Base-by-base conservation (phyloP, 2,329 filamentous ascomycete genomes). In the Macroventuria anomochaeta region DNA sequence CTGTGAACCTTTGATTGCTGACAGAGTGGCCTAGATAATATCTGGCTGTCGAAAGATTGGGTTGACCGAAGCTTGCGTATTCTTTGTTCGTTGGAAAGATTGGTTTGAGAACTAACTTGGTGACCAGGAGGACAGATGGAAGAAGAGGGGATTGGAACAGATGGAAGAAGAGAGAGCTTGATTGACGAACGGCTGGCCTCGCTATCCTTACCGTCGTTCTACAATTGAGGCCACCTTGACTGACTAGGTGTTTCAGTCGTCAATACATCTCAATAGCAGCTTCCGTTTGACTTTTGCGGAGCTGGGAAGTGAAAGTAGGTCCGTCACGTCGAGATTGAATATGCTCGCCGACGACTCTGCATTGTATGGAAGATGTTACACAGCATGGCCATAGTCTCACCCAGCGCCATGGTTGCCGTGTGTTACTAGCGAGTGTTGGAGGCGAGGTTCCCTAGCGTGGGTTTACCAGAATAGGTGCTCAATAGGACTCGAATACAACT, bases 231-330 rank as follows among this genome's bases (percentile, higher is more conserved):
- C n/a, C 7, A 3, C 4, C 21, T 13, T 29, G 33, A 33, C 29
- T 57, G 46, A 62, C 59, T 57, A 58, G 37, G 17, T 61, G 57
- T 62, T 55, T 61, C 54, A 61, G 23, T 32, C 10, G 13, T 65
- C 63, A 65, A 67, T 65, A 68, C 13, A 23, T 29, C 25, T 68
- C 59, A 68, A 66, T 67, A 68, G 60, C 42, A 31, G 29, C 50
- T 51, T 21, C 43, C 49, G 50, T 48, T 56, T 52, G 51, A 55
- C 43, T 32, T 53, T 25, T 21, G 34, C 39, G 44, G 50, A 40
- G 40, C 51, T 42, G 36, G 25, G 28, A 55, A 52, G 58, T 64
- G 57, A 62, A 65, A 55, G 53, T 37, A 33, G 47, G 47, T 43
- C 25, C 13, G 20, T 36, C 23, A 51, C 28, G 12, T 53, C 41